Base-by-base conservation (phyloP, 1,284 basidiomycete species). In the Irpex sp. region DNA sequence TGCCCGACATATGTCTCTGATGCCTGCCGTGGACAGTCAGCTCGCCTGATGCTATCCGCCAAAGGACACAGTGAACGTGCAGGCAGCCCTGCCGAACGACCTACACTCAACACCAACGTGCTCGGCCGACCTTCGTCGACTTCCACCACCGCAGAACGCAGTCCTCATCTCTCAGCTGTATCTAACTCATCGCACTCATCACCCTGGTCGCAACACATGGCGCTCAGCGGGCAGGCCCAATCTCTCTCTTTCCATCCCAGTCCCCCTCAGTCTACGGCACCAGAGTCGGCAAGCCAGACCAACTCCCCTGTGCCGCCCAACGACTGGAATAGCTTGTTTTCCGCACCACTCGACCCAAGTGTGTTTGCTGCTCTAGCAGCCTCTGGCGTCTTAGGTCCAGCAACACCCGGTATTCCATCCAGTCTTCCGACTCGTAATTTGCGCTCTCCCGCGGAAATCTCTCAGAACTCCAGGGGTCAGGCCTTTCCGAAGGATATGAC, bases 321-420 rank as follows among this genome's bases (percentile, higher is more conserved):
- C 53, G 84, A 87, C 63, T 89, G 87, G 86, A 74, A 71, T 55
- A 75, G 76, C 66, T 64, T 89, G 19, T 86, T 89, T 68, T 78
- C 86, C 39, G 69, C 79, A 6, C 86, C 88, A 1, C 75, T 88
- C 62, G 80, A 86, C 64, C 85, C 84, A 3, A 72, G 80, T 56
- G 77, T 83, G 51, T 88, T 88, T 67, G 81, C 83, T 50, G 81
- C 81, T 57, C 79, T 88, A 53, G 81, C 83, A 11, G 83, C 86
- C 7, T 83, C 82, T 68, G 85, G 86, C 69, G 77, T 85, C 49
- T 74, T 88, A 46, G 73, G 69, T 19, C 72, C 72, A 13, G 68
- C 72, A 55, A 61, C 66, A 43, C 67, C 68, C 61, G 68, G 68
- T 61, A 65, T 74, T 56, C 63, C 72, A 11, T 70, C 74, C 9